These are phyloP conservation scores for Paratinospora sagittata DNA, from an alignment of 164 flowering plant genomes.

Conservation along the genomic window DNA sequence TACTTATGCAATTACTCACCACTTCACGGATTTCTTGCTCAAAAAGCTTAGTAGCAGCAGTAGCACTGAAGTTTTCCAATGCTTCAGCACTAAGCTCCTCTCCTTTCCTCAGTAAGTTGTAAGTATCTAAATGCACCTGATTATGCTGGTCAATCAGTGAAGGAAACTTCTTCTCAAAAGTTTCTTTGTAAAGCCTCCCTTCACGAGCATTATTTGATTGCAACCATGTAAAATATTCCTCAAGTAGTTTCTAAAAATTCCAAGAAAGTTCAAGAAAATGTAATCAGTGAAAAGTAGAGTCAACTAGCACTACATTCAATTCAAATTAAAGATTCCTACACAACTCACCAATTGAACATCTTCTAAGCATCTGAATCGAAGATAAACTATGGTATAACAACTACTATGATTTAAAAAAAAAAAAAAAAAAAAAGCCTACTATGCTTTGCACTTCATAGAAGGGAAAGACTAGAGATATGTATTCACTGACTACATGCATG, in stretches of 20 bases:
- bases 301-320: not conserved
- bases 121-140: conserved; percentile 28
- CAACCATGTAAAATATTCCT: conserved; percentile 65
- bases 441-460: not conserved
- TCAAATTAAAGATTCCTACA: not conserved
- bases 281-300: not conserved
- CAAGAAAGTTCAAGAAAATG: conserved; percentile 14
- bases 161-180: conserved; percentile 75
- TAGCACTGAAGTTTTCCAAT: conserved; percentile 54
- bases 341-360: not conserved
- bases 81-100: conserved; percentile 46
- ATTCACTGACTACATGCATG: not conserved
- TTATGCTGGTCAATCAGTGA: conserved; percentile 26
- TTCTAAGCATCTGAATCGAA: not conserved
- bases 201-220: conserved; percentile 52
- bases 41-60: conserved; percentile 69
- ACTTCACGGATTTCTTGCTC: conserved; percentile 89
- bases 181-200: conserved; percentile 51
- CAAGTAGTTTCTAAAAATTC: conserved; percentile 60
- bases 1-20: conserved; percentile 38
- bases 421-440: no score
- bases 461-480: not conserved
- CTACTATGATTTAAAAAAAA: no score
- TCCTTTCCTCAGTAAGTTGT: conserved; percentile 32
- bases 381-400: not conserved